Evolutionary conservation across 2,329 filamentous ascomycete genomes (phyloP).

Genomic region (Albophoma yamanashiensis): DNA sequence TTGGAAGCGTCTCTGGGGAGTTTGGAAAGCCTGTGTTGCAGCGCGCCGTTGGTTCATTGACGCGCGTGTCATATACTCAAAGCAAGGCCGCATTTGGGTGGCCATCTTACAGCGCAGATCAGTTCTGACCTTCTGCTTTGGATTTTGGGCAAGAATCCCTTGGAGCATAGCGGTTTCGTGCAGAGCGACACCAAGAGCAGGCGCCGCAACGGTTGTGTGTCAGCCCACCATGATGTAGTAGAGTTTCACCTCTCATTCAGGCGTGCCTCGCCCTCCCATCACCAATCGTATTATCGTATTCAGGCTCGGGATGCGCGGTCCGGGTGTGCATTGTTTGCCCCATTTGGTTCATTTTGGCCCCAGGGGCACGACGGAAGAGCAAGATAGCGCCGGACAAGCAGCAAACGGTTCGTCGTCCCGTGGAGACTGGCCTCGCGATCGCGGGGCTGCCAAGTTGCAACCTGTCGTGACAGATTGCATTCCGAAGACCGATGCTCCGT

Average conservation of each 20-base stretch:
- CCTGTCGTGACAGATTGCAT: neutral
- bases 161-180: neutral
- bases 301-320: neutral
- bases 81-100: neutral
- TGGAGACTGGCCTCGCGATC: neutral
- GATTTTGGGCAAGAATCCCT: neutral
- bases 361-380: neutral
- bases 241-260: neutral
- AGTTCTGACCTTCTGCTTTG: neutral
- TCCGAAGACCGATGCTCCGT: neutral
- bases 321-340: neutral
- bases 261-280: neutral
- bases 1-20: neutral
- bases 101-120: neutral
- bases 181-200: neutral
- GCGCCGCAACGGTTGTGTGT: neutral
- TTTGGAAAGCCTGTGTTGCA: neutral
- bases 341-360: neutral
- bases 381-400: neutral
- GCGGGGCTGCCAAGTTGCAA: neutral
- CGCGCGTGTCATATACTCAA: neutral
- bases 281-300: neutral
- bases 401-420: neutral
- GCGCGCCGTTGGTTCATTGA: neutral
- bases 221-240: neutral